Evolutionary conservation across 2,329 filamentous ascomycete species (phyloP), one percentile per base, ranked within the genome.

Genomic region (Penicillium sp.): DNA sequence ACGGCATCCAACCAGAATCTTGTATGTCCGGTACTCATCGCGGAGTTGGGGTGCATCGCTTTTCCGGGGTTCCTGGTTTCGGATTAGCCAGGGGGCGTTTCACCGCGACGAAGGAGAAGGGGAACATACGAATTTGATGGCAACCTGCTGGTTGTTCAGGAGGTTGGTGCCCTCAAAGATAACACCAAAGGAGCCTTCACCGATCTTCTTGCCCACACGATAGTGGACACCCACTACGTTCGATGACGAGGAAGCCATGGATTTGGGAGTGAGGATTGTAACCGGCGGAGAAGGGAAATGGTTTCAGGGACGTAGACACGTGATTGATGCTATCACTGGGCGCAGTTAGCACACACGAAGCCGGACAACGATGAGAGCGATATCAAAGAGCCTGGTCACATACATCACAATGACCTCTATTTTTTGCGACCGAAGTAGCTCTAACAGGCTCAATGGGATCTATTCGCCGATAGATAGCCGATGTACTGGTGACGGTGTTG

Each of bases 161-260:
- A 99, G 84, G 76, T 99, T 99, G 72, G 92, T 97, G 68, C 94
- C 94, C 79, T 97, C 94, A 72, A 97, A 97, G 74, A 97, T 97
- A 69, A 97, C 94, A 82, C 93, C 93, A 72, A 97, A 97, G 39
- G 92, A 96, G 65, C 93, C 93, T 85, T 97, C 94, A 76, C 94
- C 94, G 69, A 99, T 97, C 82, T 99, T 99, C 86, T 97, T 97
- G 70, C 94, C 94, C 66, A 99, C 94, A 66, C 94, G 86, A 79
- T 99, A 99, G 81, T 99, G 94, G 67, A 99, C 94, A 74, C 94
- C 94, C 71, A 97, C 94, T 67, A 99, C 94, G 79, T 97, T 97
- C 61, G 92, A 96, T 63, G 91, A 94, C 59, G 89, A 91, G 64
- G 90, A 92, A 58, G 91, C 87, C 91, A 94, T 94, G 51, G 50